Base-by-base conservation (phyloP, 768 basidiomycete species). In the Pleurotus tuoliensis region DNA sequence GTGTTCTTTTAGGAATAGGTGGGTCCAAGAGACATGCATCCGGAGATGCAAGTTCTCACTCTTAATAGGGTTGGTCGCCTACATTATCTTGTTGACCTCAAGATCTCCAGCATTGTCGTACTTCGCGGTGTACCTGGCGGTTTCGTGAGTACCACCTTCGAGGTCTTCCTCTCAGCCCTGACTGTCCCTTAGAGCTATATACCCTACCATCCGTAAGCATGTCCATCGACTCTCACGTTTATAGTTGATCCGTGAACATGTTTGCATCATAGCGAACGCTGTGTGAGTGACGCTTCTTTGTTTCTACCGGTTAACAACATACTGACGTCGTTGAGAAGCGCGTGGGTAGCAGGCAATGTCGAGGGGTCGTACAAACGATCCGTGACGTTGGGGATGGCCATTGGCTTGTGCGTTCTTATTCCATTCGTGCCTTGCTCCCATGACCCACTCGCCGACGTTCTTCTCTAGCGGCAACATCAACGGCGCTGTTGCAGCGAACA, bases 311-410 rank as follows among this genome's bases (percentile, higher is more conserved):
- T 8, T 34, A 34, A 11, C 8, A 34, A 9, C 30, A 34, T 34
- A 11, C 30, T 34, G 30, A 34, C 49, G 58, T 63, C 52, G 40
- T 16, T 67, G 60, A 56, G 61, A 66, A 82, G 85, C 4, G 84
- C 87, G 27, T 91, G 87, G 87, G 80, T 87, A 15, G 83, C 84
- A 15, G 79, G 84, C 53, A 90, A 88, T 57, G 76, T 84, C 40
- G 89, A 90, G 64, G 87, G 89, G 0, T 76, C 84, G 3, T 90
- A 88, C 66, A 90, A 90, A 67, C 82, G 88, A 7, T 81, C 82
- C 48, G 82, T 86, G 9, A 83, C 83, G 2, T 74, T 90, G 3
- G 87, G 81, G 1, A 82, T 88, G 79, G 83, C 84, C 3, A 87
- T 88, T 58, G 86, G 87, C 44, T 73, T 73, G 43, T 54, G 8